Evolutionary conservation across 371 early-diverging fungal species (phyloP).

Genomic region (Mucor irregularis): DNA sequence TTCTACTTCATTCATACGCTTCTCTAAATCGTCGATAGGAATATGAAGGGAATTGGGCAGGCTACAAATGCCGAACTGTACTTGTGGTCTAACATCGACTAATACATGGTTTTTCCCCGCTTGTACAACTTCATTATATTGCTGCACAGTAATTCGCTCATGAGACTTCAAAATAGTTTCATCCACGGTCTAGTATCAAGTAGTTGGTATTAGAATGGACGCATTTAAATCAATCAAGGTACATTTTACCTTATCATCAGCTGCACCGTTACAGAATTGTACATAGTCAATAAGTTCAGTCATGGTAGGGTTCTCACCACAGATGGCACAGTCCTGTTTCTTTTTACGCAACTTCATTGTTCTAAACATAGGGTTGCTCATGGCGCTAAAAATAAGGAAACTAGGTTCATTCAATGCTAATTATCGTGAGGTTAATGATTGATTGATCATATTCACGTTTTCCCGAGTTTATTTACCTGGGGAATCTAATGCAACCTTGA

Average conservation of each 20-base stretch:
- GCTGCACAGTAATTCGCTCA: constrained; percentile 10
- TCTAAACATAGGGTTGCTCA: constrained; percentile 74
- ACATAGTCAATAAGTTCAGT: constrained; percentile 84
- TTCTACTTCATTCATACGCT: constrained; percentile 41
- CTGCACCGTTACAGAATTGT: constrained; percentile 82
- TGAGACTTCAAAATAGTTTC: neutral
- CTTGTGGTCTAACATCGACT: constrained; percentile 84
- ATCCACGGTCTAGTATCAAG: neutral
- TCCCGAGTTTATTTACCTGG: neutral
- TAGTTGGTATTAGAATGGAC: neutral
- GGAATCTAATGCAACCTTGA: constrained; percentile 74
- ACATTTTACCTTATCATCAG: constrained; percentile 60
- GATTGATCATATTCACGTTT: no score
- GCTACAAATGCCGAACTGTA: constrained; percentile 83
- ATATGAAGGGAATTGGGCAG: constrained; percentile 68
- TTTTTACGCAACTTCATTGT: constrained; percentile 75
- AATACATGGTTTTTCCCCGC: constrained; percentile 62
- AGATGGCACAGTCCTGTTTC: constrained; percentile 77
- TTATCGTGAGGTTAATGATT: no score
- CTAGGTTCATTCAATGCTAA: constrained; percentile 50
- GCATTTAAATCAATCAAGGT: neutral
- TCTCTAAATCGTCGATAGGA: constrained; percentile 47
- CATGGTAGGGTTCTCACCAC: constrained; percentile 84
- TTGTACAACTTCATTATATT: constrained; percentile 39
- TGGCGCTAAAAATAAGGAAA: constrained; percentile 81